Evolutionary conservation across 208 protist species (phyloP).

Genomic region (Leishmania martiniquensis): DNA sequence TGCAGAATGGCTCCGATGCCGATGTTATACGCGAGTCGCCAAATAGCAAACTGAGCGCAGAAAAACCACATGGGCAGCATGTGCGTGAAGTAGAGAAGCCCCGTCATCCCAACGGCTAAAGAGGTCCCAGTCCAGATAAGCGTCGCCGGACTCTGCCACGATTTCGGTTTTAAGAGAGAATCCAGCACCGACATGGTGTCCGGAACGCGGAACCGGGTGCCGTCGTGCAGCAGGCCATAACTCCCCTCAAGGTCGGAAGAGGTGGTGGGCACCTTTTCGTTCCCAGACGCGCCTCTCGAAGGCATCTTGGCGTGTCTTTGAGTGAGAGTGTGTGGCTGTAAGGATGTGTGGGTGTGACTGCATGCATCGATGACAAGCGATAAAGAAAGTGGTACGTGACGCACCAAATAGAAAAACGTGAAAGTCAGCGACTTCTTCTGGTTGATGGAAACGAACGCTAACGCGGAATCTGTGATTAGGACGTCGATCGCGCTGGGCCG

Average conservation of each 20-base stretch:
- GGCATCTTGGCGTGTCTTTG: slow-evolving; percentile 5
- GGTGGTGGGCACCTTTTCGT: neutral
- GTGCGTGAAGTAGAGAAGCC: slow-evolving; percentile 44
- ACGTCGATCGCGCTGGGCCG: neutral
- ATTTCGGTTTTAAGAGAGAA: slow-evolving; percentile 46
- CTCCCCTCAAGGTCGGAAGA: slow-evolving; percentile 16
- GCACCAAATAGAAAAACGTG: too few relatives aligned
- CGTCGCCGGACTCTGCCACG: slow-evolving; percentile 53
- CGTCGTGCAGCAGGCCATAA: slow-evolving; percentile 50
- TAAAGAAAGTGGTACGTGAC: neutral
- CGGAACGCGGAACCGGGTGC: slow-evolving; percentile 60
- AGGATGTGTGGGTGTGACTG: neutral
- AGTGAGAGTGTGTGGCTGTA: neutral
- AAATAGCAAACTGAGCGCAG: slow-evolving; percentile 89
- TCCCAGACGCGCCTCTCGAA: neutral
- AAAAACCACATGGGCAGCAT: slow-evolving; percentile 73
- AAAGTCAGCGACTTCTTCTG: neutral
- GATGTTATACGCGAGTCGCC: slow-evolving; percentile 94
- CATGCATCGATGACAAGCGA: neutral
- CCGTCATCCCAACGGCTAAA: slow-evolving; percentile 36
- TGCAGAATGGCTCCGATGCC: slow-evolving; percentile 91
- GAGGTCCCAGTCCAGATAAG: slow-evolving; percentile 56
- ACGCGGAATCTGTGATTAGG: neutral
- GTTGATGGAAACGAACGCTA: neutral
- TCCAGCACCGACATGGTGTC: slow-evolving; percentile 74